phyloP scores from a whole-genome alignment of 495 filamentous ascomycete species.

The Xylaria venustula region DNA sequence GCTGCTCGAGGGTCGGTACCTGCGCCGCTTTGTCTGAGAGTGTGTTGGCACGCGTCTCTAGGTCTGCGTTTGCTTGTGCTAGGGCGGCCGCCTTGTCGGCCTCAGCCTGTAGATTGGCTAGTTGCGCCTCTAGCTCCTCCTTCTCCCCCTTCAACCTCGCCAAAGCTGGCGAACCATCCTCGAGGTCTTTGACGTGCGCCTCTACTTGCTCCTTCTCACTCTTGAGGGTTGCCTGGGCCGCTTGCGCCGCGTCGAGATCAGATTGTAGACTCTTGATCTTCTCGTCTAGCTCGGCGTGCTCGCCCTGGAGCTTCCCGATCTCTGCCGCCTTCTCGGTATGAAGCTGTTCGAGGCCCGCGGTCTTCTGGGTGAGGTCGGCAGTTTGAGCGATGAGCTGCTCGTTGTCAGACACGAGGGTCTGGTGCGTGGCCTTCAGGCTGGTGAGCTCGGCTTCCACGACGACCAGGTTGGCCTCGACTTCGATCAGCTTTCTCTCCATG shows the following conservation, averaged over 20 bases:
- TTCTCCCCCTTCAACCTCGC: conserved; percentile 26
- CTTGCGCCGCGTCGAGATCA: conserved; percentile 21
- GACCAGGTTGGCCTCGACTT: conserved; percentile 22
- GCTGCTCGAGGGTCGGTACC: conserved; percentile 22
- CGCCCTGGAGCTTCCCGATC: conserved; percentile 9
- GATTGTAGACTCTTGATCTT: conserved; percentile 21
- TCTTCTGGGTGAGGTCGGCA: conserved; percentile 21
- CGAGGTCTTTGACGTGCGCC: conserved; percentile 21
- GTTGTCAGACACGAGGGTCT: conserved; percentile 24
- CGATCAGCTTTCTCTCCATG: conserved; percentile 20
- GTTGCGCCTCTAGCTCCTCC: conserved; percentile 31
- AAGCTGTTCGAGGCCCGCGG: conserved; percentile 26
- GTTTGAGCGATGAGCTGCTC: conserved; percentile 22
- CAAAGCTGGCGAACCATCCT: conserved; percentile 13
- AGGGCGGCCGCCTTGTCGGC: conserved; percentile 34
- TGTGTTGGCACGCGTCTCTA: conserved; percentile 23
- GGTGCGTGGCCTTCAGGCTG: conserved; percentile 17
- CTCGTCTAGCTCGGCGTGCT: conserved; percentile 26
- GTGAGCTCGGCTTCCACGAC: conserved; percentile 23
- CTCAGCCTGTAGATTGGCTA: conserved; percentile 33
- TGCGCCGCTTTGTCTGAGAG: conserved; percentile 25
- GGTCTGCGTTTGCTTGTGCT: conserved; percentile 30
- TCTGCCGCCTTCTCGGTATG: conserved; percentile 22
- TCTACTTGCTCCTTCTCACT: conserved; percentile 26
- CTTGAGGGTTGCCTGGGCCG: conserved; percentile 11